Evolutionary conservation across 305 asterid genomes (phyloP).

Genomic region (Fraxinus latifolia): DNA sequence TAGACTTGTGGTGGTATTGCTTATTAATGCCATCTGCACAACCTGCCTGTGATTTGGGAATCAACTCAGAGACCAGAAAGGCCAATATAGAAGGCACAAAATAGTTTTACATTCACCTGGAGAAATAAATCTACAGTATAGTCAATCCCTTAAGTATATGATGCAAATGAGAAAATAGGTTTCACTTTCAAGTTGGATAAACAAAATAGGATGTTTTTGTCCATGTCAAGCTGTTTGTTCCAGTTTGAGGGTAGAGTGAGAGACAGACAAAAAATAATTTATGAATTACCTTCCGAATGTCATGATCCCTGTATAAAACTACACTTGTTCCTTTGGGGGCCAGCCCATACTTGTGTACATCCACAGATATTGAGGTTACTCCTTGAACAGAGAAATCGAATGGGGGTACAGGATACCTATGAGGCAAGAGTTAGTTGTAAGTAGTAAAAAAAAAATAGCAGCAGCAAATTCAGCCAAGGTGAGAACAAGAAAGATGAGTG

Average conservation of each 20-base stretch:
- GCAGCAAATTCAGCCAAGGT: background rate
- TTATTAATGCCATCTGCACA: background rate
- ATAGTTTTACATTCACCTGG: background rate
- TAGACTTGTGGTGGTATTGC: background rate
- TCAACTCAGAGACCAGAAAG: background rate
- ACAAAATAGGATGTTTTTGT: background rate
- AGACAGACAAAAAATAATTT: background rate
- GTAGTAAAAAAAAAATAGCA: slow-evolving; percentile 13
- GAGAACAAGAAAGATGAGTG: slow-evolving; percentile 1
- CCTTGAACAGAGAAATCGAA: slow-evolving; percentile 90
- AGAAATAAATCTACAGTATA: background rate
- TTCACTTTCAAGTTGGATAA: background rate
- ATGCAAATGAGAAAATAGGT: background rate
- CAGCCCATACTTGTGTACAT: slow-evolving; percentile 97
- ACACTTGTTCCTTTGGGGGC: slow-evolving; percentile 99
- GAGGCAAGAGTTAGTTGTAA: slow-evolving; percentile 18
- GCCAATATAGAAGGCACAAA: background rate
- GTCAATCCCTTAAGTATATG: background rate
- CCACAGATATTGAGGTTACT: slow-evolving; percentile 91
- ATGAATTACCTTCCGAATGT: slow-evolving; percentile 73
- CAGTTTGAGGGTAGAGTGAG: background rate
- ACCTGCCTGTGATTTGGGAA: background rate
- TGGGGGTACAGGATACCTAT: slow-evolving; percentile 88
- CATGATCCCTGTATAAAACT: slow-evolving; percentile 78
- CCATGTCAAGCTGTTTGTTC: background rate